Percentiles rank a stretch among this genome's conserved stretches.
Conservation (phyloP, 2,329 filamentous ascomycete genomes). For the Botrytis sinoallii region DNA sequence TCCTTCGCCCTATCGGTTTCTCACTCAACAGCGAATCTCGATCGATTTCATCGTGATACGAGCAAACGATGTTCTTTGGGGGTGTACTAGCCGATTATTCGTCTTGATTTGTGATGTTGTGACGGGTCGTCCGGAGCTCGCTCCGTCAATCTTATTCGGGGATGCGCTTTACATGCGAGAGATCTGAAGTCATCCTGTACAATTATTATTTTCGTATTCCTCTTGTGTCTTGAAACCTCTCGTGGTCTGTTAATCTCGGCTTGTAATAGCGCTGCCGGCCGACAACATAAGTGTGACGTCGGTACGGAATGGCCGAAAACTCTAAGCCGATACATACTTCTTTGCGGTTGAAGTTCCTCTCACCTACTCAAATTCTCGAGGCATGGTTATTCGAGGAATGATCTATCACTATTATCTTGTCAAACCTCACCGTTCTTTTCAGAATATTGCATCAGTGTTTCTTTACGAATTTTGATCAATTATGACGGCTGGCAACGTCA, state of each 20-base stretch:
- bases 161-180: neutral
- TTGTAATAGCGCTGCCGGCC: too few relatives aligned
- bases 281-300: neutral
- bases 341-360: neutral
- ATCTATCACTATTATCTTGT: neutral
- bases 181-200: neutral
- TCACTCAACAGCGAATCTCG: neutral
- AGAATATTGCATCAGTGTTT: neutral
- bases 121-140: neutral
- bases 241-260: neutral
- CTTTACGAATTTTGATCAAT: neutral
- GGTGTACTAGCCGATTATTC: neutral
- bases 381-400: neutral
- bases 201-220: neutral
- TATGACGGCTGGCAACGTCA: neutral
- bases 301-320: neutral
- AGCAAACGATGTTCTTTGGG: neutral
- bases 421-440: neutral
- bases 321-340: too few relatives aligned
- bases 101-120: neutral
- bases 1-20: neutral
- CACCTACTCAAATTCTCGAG: neutral
- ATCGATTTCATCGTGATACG: neutral
- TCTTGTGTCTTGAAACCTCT: neutral
- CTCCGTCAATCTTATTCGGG: neutral